A percentile compares a stretch with the other conserved stretches of the same genome.
Evolutionary conservation across 2,329 filamentous ascomycete species (phyloP).

Genomic region (Penicillium hordei): DNA sequence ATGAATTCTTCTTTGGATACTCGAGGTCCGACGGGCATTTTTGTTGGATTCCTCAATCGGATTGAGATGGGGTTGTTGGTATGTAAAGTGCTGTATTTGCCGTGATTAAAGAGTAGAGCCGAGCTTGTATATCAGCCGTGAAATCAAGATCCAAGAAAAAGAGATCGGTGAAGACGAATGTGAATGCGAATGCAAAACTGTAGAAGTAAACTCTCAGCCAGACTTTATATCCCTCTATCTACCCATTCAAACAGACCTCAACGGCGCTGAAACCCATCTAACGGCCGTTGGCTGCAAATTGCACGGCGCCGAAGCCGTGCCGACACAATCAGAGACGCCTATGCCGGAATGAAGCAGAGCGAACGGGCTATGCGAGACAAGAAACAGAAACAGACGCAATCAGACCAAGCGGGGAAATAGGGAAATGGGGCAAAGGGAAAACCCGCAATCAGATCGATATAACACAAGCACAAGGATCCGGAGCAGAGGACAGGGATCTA

Average conservation of each 20-base stretch:
- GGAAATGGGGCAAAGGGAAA: background rate
- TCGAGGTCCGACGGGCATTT: slow-evolving; percentile 44
- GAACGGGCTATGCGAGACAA: slow-evolving; percentile 16
- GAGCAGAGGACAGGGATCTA: background rate
- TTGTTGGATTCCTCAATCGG: background rate
- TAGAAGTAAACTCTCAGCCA: background rate
- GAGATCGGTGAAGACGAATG: background rate
- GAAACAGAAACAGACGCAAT: slow-evolving; percentile 15
- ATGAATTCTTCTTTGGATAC: slow-evolving; percentile 50
- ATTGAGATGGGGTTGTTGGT: background rate
- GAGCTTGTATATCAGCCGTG: background rate
- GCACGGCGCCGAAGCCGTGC: slow-evolving; percentile 8
- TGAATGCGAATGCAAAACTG: background rate
- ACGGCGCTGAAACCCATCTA: slow-evolving; percentile 5
- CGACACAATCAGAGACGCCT: slow-evolving; percentile 20
- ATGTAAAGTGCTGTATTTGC: background rate
- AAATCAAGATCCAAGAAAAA: background rate
- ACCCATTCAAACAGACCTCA: slow-evolving; percentile 10
- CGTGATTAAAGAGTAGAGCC: background rate
- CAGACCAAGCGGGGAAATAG: slow-evolving; percentile 13
- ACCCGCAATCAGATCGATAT: slow-evolving; percentile 12
- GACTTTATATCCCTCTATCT: slow-evolving; percentile 16
- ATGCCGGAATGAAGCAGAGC: slow-evolving; percentile 22
- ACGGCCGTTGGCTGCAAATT: slow-evolving; percentile 1
- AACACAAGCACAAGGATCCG: slow-evolving; percentile 1